Conservation (phyloP, 129 eudicot species). For the Logfia minima region DNA sequence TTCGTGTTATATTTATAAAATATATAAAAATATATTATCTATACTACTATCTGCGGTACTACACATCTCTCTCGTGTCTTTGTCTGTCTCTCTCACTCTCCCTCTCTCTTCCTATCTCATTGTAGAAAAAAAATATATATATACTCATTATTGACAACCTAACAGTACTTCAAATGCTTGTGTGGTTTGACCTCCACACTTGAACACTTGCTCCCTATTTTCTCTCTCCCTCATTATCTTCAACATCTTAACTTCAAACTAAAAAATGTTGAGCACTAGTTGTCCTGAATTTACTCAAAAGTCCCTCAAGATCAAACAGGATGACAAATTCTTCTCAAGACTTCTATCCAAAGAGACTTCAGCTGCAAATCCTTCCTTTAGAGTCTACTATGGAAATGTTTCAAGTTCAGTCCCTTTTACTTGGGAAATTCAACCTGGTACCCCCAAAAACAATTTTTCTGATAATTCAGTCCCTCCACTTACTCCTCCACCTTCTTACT, state of each 20-base stretch:
- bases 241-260: neutral
- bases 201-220: neutral
- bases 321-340: slow-evolving; percentile 58
- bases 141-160: neutral
- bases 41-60: neutral
- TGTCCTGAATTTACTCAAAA: slow-evolving; percentile 37
- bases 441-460: slow-evolving; percentile 61
- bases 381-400: slow-evolving; percentile 66
- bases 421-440: slow-evolving; percentile 87
- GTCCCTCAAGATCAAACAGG: slow-evolving; percentile 50
- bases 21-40: no score
- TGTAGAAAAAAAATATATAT: neutral
- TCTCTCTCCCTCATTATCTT: neutral
- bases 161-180: neutral
- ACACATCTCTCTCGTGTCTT: no score
- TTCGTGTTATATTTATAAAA: no score
- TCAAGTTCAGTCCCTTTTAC: slow-evolving; percentile 64
- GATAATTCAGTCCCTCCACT: slow-evolving; percentile 63
- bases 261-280: slow-evolving; percentile 34
- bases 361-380: slow-evolving; percentile 61
- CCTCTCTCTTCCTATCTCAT: no score
- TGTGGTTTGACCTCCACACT: neutral
- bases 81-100: no score
- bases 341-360: slow-evolving; percentile 58
- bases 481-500: slow-evolving; percentile 66